These are phyloP conservation scores for Mycena venus DNA, from an alignment of 768 basidiomycete species.

Conservation along the genomic window DNA sequence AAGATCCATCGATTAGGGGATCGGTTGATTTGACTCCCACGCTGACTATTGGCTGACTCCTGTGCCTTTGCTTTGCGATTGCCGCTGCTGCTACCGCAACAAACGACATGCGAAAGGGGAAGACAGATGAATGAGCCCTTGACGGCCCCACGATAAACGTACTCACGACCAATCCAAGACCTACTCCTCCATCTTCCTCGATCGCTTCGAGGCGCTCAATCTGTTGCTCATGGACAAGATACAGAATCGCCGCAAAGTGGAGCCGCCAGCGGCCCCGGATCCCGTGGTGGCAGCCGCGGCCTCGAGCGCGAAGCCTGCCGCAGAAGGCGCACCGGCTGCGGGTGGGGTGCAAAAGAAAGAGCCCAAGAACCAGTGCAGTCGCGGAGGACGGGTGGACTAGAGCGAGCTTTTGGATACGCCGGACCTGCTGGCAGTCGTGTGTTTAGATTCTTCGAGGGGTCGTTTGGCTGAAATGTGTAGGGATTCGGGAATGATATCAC, in stretches of 20 bases:
- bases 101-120: too few relatives aligned
- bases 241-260: conserved; percentile 68
- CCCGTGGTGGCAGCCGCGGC: conserved; percentile 35
- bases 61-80: too few relatives aligned
- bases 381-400: conserved; percentile 34
- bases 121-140: too few relatives aligned
- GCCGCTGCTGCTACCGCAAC: too few relatives aligned
- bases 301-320: conserved; percentile 47
- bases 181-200: conserved; percentile 93
- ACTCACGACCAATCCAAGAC: conserved; percentile 99
- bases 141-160: too few relatives aligned
- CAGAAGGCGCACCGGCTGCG: conserved; percentile 50
- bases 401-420: conserved; percentile 33
- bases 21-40: too few relatives aligned
- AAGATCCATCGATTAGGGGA: too few relatives aligned
- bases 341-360: conserved; percentile 90
- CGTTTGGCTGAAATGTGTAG: conserved; percentile 21
- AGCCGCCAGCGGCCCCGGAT: conserved; percentile 35
- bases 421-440: too few relatives aligned
- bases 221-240: conserved; percentile 88
- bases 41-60: too few relatives aligned
- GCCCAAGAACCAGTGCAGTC: conserved; percentile 79
- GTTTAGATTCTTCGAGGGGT: neutral
- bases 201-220: conserved; percentile 95
- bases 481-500: neutral